These are phyloP conservation scores for Acacia pycnantha DNA, from an alignment of 331 rosid species.

Conservation along the genomic window DNA sequence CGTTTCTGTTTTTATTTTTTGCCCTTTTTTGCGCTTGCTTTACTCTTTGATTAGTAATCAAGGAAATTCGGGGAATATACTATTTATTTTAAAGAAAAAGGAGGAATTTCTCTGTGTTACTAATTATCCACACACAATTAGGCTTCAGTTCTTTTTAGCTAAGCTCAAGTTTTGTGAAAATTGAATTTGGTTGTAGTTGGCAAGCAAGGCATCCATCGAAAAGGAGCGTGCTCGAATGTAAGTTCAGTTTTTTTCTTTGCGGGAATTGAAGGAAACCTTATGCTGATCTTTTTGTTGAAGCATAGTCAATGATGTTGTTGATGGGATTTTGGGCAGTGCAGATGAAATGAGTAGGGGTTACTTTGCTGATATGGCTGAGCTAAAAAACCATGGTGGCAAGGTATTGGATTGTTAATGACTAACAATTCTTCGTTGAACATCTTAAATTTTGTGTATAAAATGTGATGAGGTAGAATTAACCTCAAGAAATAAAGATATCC, in stretches of 20 bases:
- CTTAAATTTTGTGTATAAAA: constrained; percentile 10
- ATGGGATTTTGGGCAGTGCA: constrained; percentile 58
- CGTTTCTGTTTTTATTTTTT: neutral
- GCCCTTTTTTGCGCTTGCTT: neutral
- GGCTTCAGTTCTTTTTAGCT: neutral
- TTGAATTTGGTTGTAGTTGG: constrained; percentile 48
- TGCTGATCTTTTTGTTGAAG: constrained; percentile 1
- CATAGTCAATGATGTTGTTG: constrained; percentile 30
- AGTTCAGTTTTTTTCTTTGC: constrained; percentile 32
- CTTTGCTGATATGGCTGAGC: constrained; percentile 77
- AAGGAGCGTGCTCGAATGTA: constrained; percentile 90
- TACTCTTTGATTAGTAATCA: neutral
- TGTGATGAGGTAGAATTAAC: constrained; percentile 1
- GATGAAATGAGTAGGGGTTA: constrained; percentile 92
- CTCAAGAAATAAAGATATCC: neutral
- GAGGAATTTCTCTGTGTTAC: neutral
- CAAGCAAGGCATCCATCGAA: constrained; percentile 57
- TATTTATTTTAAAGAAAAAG: neutral
- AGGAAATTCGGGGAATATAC: constrained; percentile 4
- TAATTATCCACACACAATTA: neutral
- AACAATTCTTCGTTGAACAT: neutral
- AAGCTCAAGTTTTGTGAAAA: neutral
- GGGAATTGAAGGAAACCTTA: neutral
- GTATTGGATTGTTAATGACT: constrained; percentile 34
- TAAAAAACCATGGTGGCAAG: constrained; percentile 85